Conservation (phyloP, 2,329 filamentous ascomycete species). For the Cercospora zeina region DNA sequence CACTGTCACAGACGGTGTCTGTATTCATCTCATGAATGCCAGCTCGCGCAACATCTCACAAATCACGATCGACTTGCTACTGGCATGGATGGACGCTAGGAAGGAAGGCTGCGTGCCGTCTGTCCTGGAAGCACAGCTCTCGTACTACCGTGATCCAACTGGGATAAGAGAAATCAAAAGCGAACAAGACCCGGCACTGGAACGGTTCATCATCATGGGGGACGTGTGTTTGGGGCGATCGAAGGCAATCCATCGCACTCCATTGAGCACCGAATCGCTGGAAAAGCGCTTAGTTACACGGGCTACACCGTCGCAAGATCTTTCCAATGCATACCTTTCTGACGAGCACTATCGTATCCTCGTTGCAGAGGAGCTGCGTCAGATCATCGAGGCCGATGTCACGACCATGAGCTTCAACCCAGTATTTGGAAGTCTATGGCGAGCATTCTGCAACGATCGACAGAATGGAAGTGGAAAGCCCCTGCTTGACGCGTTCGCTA, state of each 20-base stretch:
- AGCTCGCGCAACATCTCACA: conserved; percentile 21
- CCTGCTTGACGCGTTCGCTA: conserved; percentile 20
- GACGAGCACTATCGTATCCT: conserved; percentile 12
- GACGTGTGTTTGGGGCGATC: background rate
- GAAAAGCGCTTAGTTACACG: conserved; percentile 11
- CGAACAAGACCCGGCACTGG: conserved; percentile 5
- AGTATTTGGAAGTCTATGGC: conserved; percentile 24
- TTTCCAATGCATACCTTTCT: conserved; percentile 15
- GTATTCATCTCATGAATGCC: conserved; percentile 9
- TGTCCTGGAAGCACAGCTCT: conserved; percentile 3
- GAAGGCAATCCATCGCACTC: background rate
- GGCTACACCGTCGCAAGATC: conserved; percentile 6
- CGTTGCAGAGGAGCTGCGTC: conserved; percentile 16
- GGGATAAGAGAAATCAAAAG: background rate
- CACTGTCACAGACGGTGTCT: conserved; percentile 14
- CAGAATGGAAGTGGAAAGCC: conserved; percentile 15
- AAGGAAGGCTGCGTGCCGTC: conserved; percentile 12
- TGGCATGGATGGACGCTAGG: conserved; percentile 25
- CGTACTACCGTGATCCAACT: conserved; percentile 4
- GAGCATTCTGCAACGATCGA: conserved; percentile 22
- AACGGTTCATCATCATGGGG: background rate
- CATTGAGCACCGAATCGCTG: background rate
- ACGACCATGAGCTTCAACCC: conserved; percentile 22
- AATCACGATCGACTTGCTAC: conserved; percentile 19
- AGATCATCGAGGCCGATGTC: conserved; percentile 21